These are phyloP conservation scores for Rhynchosporium graminicola DNA, from an alignment of 2,329 filamentous ascomycete species.

Conservation along the genomic window DNA sequence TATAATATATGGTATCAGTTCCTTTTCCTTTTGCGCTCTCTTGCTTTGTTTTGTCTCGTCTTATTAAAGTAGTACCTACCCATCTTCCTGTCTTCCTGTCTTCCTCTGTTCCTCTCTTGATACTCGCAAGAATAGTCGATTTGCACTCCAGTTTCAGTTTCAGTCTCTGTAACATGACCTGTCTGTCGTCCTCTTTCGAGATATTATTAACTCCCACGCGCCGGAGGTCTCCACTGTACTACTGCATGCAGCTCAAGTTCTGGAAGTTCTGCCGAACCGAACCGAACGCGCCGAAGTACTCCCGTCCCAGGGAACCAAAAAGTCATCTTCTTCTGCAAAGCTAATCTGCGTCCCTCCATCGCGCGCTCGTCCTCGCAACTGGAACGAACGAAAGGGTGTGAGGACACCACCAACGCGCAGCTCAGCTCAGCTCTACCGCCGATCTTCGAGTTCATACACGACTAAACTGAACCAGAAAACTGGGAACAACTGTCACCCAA, in stretches of 20 bases:
- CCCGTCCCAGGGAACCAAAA: too few relatives aligned
- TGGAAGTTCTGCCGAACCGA: too few relatives aligned
- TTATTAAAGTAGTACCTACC: background rate
- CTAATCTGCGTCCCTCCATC: background rate
- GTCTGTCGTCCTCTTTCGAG: too few relatives aligned
- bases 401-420: background rate
- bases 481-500: conserved; percentile 16
- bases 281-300: too few relatives aligned
- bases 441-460: background rate
- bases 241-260: too few relatives aligned
- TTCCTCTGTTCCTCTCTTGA: background rate
- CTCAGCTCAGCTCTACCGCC: background rate
- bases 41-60: background rate
- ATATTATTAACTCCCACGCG: too few relatives aligned
- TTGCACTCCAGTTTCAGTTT: background rate
- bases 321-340: background rate
- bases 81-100: background rate
- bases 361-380: background rate
- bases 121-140: background rate
- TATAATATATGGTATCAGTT: too few relatives aligned
- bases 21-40: background rate
- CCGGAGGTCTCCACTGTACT: too few relatives aligned
- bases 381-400: background rate
- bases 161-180: too few relatives aligned
- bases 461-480: background rate